Conservation (phyloP, 2,329 filamentous ascomycete genomes). For the Colletotrichum tamarilloi region DNA sequence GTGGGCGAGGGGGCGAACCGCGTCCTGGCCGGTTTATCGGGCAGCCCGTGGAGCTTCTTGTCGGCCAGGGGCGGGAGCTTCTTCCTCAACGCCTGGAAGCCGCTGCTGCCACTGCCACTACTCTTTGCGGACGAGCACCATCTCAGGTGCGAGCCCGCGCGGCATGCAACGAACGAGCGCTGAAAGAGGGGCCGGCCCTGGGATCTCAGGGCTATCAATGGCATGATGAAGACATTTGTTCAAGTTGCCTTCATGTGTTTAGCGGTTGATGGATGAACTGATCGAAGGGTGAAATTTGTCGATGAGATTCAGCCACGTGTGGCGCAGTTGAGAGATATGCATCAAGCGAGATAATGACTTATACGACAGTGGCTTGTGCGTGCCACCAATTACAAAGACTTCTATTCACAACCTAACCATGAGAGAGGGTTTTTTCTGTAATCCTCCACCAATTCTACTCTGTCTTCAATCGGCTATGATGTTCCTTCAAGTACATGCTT, state of each 20-base stretch:
- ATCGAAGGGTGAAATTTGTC: slow-evolving; percentile 30
- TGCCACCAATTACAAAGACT: not conserved
- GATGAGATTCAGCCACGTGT: slow-evolving; percentile 35
- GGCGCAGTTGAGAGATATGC: slow-evolving; percentile 18
- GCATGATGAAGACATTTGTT: slow-evolving; percentile 26
- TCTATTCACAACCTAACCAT: not conserved
- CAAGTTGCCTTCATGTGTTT: not conserved
- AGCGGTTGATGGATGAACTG: slow-evolving; percentile 17
- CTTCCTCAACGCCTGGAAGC: slow-evolving; percentile 35
- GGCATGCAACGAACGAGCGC: slow-evolving; percentile 1
- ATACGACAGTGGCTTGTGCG: not conserved
- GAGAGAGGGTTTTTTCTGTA: too few species aligned
- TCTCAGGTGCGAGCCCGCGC: slow-evolving; percentile 10
- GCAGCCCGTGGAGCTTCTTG: slow-evolving; percentile 47
- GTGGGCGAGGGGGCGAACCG: slow-evolving; percentile 97
- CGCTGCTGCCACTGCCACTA: not conserved
- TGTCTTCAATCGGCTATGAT: not conserved
- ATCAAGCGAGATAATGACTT: slow-evolving; percentile 19
- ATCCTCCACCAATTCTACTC: too few species aligned
- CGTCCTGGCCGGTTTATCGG: slow-evolving; percentile 63
- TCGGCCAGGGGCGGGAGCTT: slow-evolving; percentile 32
- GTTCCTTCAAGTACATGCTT: not conserved
- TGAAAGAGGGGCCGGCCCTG: slow-evolving; percentile 12
- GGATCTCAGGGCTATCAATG: slow-evolving; percentile 20
- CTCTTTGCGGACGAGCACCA: slow-evolving; percentile 32